Conservation (phyloP, 192 early-diverging fungal genomes). For the Umbelopsis ramanniana region DNA sequence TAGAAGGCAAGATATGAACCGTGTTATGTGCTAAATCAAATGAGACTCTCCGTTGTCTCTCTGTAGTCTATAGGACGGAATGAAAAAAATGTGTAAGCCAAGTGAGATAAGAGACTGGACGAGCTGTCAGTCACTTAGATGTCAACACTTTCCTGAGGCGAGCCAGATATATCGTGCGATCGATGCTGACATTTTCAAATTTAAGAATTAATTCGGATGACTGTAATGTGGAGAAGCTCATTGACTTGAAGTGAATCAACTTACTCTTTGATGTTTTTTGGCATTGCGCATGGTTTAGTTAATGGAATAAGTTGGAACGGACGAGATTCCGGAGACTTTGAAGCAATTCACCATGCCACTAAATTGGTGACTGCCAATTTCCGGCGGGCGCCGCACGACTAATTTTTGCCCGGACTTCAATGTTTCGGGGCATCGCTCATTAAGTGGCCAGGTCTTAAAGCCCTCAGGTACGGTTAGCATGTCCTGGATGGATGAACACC, state of each 20-base stretch:
- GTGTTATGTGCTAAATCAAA: conserved; percentile 44
- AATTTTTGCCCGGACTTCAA: too few species aligned
- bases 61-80: background rate
- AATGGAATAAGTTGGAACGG: background rate
- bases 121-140: background rate
- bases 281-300: conserved; percentile 6
- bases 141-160: conserved; percentile 17
- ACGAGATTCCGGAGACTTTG: background rate
- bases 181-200: background rate
- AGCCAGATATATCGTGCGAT: conserved; percentile 9
- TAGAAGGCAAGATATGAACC: conserved; percentile 41
- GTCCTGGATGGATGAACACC: too few species aligned
- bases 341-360: too few species aligned
- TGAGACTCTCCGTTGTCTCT: conserved; percentile 33
- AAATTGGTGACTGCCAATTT: too few species aligned
- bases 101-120: background rate
- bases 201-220: background rate
- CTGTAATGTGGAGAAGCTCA: background rate
- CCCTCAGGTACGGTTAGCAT: too few species aligned
- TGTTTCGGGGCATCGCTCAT: too few species aligned
- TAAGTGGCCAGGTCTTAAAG: too few species aligned
- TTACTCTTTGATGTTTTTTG: conserved; percentile 14
- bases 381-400: too few species aligned
- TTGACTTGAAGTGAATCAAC: background rate
- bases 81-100: background rate